Evolutionary conservation across 2,329 filamentous ascomycete genomes (phyloP).

Genomic region (Calonectria pauciramosa): DNA sequence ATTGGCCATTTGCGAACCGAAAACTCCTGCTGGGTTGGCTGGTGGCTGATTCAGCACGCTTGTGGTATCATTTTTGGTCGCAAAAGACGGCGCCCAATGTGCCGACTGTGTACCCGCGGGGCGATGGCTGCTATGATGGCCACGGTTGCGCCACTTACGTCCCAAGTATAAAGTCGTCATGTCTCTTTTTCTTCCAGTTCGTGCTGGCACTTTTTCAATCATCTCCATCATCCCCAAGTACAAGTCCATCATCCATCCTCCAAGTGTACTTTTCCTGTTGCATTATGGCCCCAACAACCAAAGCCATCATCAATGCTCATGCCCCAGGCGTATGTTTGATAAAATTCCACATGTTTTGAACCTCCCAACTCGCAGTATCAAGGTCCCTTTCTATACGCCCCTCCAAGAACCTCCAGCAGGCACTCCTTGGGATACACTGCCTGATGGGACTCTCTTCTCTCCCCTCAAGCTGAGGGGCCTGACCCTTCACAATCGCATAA

Average conservation of each 20-base stretch:
- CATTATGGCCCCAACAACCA: constrained; percentile 20
- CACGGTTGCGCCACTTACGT: background rate
- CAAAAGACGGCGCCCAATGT: background rate
- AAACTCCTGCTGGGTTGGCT: background rate
- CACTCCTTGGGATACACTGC: constrained; percentile 41
- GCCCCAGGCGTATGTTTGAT: constrained; percentile 33
- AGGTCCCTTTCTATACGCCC: constrained; percentile 44
- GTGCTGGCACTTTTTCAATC: background rate
- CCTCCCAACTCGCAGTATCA: background rate
- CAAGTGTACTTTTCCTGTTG: no score
- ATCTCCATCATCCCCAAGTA: background rate
- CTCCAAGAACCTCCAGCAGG: constrained; percentile 41
- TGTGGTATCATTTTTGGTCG: background rate
- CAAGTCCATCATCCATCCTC: background rate
- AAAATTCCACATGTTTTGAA: background rate
- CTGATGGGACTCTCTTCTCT: constrained; percentile 53
- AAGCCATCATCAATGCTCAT: constrained; percentile 34
- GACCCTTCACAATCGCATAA: constrained; percentile 61
- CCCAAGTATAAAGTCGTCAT: background rate
- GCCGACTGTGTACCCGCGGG: background rate
- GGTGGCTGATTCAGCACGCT: background rate
- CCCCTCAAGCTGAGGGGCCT: constrained; percentile 59
- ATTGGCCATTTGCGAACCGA: background rate
- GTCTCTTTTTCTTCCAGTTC: background rate
- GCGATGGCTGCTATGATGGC: background rate